A percentile compares a stretch with the other conserved stretches of the same genome.
These are phyloP conservation scores for Cichorium intybus DNA, from an alignment of 140 eudicot genomes.

Conservation along the genomic window DNA sequence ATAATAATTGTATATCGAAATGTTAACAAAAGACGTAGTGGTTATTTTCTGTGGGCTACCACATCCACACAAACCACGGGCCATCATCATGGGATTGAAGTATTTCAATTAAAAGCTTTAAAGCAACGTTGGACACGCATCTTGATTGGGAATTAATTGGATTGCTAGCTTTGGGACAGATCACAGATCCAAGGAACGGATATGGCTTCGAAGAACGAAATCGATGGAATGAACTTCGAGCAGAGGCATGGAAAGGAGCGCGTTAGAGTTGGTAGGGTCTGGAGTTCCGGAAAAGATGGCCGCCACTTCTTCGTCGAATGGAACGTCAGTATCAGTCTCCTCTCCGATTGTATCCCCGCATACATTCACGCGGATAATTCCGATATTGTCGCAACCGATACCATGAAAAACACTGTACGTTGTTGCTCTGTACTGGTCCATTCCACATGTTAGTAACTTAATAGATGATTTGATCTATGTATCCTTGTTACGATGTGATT, in stretches of 20 bases:
- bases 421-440: neutral
- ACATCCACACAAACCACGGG: neutral
- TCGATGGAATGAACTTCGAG: constrained; percentile 57
- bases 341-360: constrained; percentile 75
- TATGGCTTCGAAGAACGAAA: constrained; percentile 30
- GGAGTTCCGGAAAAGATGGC: constrained; percentile 55
- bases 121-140: neutral
- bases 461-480: neutral
- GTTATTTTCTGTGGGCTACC: neutral
- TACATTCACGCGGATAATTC: constrained; percentile 70
- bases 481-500: neutral
- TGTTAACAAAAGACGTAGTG: neutral
- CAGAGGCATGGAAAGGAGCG: constrained; percentile 90
- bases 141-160: neutral
- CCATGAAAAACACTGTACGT: constrained; percentile 90
- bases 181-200: neutral
- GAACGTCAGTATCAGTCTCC: constrained; percentile 69
- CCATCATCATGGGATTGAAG: neutral
- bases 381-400: constrained; percentile 93
- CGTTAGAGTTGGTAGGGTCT: constrained; percentile 84
- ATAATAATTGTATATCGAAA: too few species aligned
- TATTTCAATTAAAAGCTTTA: neutral
- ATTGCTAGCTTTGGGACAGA: neutral
- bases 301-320: constrained; percentile 69
- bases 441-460: neutral